Conservation (phyloP, 805 yeast genomes). For the Starmerella riodocensis region DNA sequence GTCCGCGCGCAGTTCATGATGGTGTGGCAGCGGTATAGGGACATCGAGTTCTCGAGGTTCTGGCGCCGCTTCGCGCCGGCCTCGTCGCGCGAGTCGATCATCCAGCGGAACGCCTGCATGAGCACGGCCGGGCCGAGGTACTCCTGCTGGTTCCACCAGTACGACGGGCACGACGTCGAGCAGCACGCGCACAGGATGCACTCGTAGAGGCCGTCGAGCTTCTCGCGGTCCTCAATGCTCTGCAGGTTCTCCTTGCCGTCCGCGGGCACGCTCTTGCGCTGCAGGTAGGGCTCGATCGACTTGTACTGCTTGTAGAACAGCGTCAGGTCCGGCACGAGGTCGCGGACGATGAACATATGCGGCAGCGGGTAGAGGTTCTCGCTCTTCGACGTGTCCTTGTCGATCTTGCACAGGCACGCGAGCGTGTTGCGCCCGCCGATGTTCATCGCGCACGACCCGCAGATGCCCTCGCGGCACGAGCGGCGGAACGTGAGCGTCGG, state of each 20-base stretch:
- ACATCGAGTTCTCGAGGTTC: constrained; percentile 92
- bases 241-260: constrained; percentile 92
- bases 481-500: constrained; percentile 91
- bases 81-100: constrained; percentile 91
- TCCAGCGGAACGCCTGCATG: constrained; percentile 99
- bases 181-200: constrained; percentile 98
- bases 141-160: constrained; percentile 99
- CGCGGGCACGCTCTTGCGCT: constrained; percentile 62
- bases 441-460: constrained; percentile 99
- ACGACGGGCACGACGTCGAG: constrained; percentile 96
- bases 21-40: constrained; percentile 96
- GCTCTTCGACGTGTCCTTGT: constrained; percentile 58
- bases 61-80: constrained; percentile 70
- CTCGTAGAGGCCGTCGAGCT: constrained; percentile 92
- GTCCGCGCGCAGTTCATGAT: constrained; percentile 97
- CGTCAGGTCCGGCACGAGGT: constrained; percentile 93
- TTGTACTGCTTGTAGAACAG: constrained; percentile 97
- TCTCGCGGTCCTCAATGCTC: constrained; percentile 82
- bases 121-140: constrained; percentile 97
- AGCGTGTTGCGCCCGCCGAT: constrained; percentile 94
- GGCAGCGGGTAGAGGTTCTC: constrained; percentile 91
- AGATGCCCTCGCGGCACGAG: constrained; percentile 98
- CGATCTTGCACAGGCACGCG: constrained; percentile 92
- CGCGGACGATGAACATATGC: constrained; percentile 95
- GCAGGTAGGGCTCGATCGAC: constrained; percentile 93